Conservation (phyloP, 257 asterid species). For the Salvia hispanica region DNA sequence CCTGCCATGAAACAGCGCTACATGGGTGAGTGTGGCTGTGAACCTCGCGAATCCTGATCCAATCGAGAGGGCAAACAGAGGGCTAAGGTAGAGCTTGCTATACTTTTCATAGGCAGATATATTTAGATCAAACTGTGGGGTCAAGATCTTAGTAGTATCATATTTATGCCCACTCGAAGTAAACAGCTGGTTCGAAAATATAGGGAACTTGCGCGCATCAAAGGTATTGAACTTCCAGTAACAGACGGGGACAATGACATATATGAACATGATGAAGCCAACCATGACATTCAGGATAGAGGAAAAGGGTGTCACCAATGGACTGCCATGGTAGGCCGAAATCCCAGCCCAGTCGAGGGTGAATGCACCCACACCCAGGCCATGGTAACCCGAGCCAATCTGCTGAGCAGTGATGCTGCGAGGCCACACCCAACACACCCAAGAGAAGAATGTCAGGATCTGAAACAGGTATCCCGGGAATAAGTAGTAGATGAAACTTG, state of each 20-base stretch:
- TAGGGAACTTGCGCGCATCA: conserved; percentile 88
- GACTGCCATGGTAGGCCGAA: conserved; percentile 98
- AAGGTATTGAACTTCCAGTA: conserved; percentile 95
- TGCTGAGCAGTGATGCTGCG: too few relatives aligned
- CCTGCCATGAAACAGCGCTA: conserved; percentile 92
- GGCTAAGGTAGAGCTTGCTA: conserved; percentile 96
- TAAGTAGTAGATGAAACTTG: conserved; percentile 76
- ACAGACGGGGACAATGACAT: conserved; percentile 84
- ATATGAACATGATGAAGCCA: conserved; percentile 89
- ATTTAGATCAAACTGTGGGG: conserved; percentile 81
- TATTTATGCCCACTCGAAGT: conserved; percentile 71
- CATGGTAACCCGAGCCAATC: conserved; percentile 92
- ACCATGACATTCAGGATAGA: conserved; percentile 76
- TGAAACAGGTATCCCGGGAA: conserved; percentile 91
- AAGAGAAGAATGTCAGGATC: conserved; percentile 89
- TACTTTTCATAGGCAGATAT: conserved; percentile 67
- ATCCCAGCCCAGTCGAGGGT: conserved; percentile 99
- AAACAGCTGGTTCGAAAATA: conserved; percentile 81
- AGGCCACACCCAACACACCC: too few relatives aligned
- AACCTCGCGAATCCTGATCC: conserved; percentile 97
- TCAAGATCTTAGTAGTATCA: conserved; percentile 74
- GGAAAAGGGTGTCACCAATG: conserved; percentile 83
- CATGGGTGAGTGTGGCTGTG: conserved; percentile 89
- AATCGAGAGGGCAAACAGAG: conserved; percentile 91
- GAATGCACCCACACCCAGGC: conserved; percentile 97